phyloP scores from a whole-genome alignment of 495 filamentous ascomycete genomes.

The Aspergillus olivimuriae region DNA sequence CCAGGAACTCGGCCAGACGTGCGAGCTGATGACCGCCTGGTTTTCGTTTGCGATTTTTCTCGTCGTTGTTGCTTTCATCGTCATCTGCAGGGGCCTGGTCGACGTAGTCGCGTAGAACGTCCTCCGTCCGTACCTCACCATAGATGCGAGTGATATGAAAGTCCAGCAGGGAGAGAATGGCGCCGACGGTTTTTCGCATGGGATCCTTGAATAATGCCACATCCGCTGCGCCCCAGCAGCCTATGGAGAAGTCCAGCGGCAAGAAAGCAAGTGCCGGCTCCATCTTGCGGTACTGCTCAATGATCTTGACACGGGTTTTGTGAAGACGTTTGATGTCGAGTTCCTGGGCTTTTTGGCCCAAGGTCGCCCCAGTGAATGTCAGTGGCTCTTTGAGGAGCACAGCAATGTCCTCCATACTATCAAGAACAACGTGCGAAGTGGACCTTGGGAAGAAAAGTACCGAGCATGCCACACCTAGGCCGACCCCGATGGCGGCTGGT shows the following conservation, averaged over 20 bases:
- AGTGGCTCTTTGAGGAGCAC: conserved; percentile 25
- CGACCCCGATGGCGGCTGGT: conserved; percentile 32
- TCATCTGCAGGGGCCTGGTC: not conserved
- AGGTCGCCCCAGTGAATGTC: conserved; percentile 6
- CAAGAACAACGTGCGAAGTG: conserved; percentile 30
- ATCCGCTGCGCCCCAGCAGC: conserved; percentile 17
- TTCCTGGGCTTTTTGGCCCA: conserved; percentile 2
- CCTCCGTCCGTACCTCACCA: conserved; percentile 5
- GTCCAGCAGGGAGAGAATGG: conserved; percentile 14
- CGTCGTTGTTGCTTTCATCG: not conserved
- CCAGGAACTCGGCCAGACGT: conserved; percentile 9
- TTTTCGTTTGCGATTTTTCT: conserved; percentile 1
- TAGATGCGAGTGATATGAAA: conserved; percentile 15
- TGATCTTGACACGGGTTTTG: conserved; percentile 8
- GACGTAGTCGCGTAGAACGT: conserved; percentile 4
- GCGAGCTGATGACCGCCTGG: conserved; percentile 16
- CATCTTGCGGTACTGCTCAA: conserved; percentile 11
- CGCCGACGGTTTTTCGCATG: conserved; percentile 10
- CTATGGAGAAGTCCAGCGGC: conserved; percentile 21
- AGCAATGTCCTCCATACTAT: conserved; percentile 27
- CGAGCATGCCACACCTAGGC: conserved; percentile 29
- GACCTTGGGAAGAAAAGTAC: conserved; percentile 37
- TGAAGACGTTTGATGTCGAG: conserved; percentile 9
- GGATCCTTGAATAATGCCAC: conserved; percentile 16
- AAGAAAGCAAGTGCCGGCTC: conserved; percentile 19